Evolutionary conservation across 768 basidiomycete species (phyloP).

Genomic region (Amanita rubescens): DNA sequence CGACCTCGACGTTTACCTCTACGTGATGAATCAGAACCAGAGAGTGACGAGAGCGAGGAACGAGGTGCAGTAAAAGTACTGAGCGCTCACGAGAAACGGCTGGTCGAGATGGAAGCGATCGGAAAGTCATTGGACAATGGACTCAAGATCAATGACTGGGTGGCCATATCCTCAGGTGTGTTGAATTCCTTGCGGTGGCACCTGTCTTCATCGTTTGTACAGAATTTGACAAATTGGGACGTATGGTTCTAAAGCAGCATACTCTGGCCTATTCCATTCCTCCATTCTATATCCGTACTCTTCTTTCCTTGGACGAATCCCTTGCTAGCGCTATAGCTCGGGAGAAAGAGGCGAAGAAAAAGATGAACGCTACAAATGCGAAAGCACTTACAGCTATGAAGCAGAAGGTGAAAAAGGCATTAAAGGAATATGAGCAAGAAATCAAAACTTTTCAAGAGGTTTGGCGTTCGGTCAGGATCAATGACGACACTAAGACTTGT

Average conservation of each 20-base stretch:
- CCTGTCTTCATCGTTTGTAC: constrained; percentile 8
- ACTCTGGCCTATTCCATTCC: constrained; percentile 80
- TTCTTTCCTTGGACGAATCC: constrained; percentile 67
- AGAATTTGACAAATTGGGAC: constrained; percentile 96
- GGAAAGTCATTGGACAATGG: constrained; percentile 92
- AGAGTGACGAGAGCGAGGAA: constrained; percentile 47
- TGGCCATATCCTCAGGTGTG: constrained; percentile 80
- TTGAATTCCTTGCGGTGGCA: constrained; percentile 5
- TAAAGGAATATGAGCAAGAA: constrained; percentile 83
- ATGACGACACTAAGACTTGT: neutral
- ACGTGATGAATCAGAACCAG: constrained; percentile 38
- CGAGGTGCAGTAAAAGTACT: constrained; percentile 67
- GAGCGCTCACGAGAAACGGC: constrained; percentile 85
- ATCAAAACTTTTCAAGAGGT: constrained; percentile 77
- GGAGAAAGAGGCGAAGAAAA: constrained; percentile 92
- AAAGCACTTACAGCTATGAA: constrained; percentile 97
- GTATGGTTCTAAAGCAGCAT: constrained; percentile 85
- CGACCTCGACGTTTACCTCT: constrained; percentile 6
- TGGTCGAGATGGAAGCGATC: constrained; percentile 92
- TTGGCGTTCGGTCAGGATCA: constrained; percentile 14
- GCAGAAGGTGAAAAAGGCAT: constrained; percentile 89
- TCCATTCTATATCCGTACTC: constrained; percentile 74
- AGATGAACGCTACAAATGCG: constrained; percentile 91
- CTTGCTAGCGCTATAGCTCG: constrained; percentile 67
- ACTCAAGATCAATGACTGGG: constrained; percentile 96